These are phyloP conservation scores for Akanthomyces lecanii DNA, from an alignment of 2,329 filamentous ascomycete species.

Conservation along the genomic window DNA sequence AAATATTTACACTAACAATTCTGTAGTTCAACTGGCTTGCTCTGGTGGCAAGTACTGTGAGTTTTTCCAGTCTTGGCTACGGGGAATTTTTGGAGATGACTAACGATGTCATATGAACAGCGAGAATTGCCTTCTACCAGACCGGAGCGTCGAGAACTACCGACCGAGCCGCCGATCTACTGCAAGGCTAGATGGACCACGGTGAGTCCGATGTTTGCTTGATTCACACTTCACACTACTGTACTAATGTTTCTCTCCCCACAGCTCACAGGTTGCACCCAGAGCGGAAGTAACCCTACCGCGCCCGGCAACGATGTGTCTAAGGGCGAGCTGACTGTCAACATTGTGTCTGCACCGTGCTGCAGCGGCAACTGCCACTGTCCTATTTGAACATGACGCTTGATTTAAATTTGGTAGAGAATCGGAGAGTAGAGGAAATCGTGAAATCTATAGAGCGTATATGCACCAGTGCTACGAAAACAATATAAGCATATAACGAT, in stretches of 20 bases:
- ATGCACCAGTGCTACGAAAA: too few species aligned
- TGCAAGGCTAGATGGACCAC: slow-evolving; percentile 19
- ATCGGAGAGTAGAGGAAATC: too few species aligned
- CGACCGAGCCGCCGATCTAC: slow-evolving; percentile 16
- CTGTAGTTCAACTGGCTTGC: slow-evolving; percentile 20
- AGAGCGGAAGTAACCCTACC: slow-evolving; percentile 21
- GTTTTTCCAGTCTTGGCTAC: not conserved
- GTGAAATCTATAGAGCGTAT: not conserved
- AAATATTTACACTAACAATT: not conserved
- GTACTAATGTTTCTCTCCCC: not conserved
- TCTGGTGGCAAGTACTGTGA: slow-evolving; percentile 17
- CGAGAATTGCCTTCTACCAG: slow-evolving; percentile 19
- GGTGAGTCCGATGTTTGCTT: not conserved
- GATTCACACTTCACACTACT: too few species aligned
- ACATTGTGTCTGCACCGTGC: slow-evolving; percentile 19
- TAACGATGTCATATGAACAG: not conserved
- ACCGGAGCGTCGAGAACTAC: slow-evolving; percentile 20
- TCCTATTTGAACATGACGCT: not conserved
- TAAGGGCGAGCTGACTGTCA: slow-evolving; percentile 21
- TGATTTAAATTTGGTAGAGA: not conserved
- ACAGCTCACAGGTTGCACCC: slow-evolving; percentile 13
- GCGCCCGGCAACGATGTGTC: slow-evolving; percentile 20
- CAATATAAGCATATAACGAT: too few species aligned
- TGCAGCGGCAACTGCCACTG: slow-evolving; percentile 20
- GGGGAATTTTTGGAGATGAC: not conserved